Evolutionary conservation across 805 yeast genomes (phyloP).

Genomic region (Candida parachauliodes): DNA sequence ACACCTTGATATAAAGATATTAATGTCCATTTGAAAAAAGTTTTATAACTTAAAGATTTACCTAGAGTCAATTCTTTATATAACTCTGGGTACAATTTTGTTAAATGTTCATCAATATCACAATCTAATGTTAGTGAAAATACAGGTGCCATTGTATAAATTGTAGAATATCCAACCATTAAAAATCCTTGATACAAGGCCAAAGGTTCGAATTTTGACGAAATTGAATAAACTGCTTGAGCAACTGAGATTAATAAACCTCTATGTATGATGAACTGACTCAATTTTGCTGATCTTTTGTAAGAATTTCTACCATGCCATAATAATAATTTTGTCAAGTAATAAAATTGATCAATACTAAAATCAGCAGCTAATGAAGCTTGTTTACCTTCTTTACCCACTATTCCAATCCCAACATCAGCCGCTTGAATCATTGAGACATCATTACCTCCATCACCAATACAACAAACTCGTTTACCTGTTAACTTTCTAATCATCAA

Average conservation of each 20-base stretch:
- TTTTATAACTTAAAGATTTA: slow-evolving; percentile 75
- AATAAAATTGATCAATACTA: slow-evolving; percentile 87
- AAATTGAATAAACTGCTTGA: slow-evolving; percentile 87
- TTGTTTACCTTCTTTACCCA: slow-evolving; percentile 97
- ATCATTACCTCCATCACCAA: slow-evolving; percentile 99
- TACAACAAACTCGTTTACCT: slow-evolving; percentile 90
- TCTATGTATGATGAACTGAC: slow-evolving; percentile 95
- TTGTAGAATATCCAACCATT: slow-evolving; percentile 97
- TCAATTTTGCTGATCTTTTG: slow-evolving; percentile 89
- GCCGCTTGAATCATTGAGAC: slow-evolving; percentile 99
- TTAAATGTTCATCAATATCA: slow-evolving; percentile 86
- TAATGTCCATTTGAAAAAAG: slow-evolving; percentile 88
- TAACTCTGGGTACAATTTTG: slow-evolving; percentile 88
- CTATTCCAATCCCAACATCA: slow-evolving; percentile 98
- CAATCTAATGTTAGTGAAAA: slow-evolving; percentile 87
- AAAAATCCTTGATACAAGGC: slow-evolving; percentile 95
- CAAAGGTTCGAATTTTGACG: slow-evolving; percentile 86
- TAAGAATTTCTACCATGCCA: slow-evolving; percentile 99
- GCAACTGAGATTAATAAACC: slow-evolving; percentile 92
- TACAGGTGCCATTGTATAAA: slow-evolving; percentile 98
- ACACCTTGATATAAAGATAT: slow-evolving; percentile 90
- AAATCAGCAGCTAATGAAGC: slow-evolving; percentile 97
- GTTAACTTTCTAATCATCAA: slow-evolving; percentile 71
- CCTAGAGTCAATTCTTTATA: slow-evolving; percentile 91
- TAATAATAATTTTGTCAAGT: slow-evolving; percentile 74